Base-by-base conservation (phyloP, 257 asterid genomes). In the Thymus mandschuricus region DNA sequence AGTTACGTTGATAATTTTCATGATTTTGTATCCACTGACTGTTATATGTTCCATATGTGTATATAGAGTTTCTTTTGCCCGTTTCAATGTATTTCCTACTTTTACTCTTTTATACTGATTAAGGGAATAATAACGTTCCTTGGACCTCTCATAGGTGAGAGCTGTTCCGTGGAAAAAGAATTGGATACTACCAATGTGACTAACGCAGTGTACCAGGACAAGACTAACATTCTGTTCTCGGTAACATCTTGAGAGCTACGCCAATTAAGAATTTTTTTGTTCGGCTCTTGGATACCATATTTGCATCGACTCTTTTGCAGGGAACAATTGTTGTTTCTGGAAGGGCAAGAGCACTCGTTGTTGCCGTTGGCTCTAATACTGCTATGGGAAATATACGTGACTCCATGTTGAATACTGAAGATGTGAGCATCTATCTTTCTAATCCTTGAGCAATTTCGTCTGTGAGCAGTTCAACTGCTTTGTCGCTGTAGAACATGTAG, bases 331-430 rank as follows among this genome's bases (percentile, higher is more conserved):
- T 92, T 64, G 99, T 88, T 64, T 87, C 94, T 79, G 99, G 99
- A 72, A 86, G 99, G 84, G 96, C 99, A 61, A 95, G 91, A 74
- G 95, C 99, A 72, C 83, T 92, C 70, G 99, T 95, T 41, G 76
- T 84, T 72, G 98, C 89, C 66, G 97, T 92, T 81, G 99, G 99
- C 83, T 84, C 99, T 71, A 95, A 92, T 83, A 95, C 99, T 76
- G 99, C 99, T 67, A 95, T 95, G 99, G 99, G 99, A 68, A 92
- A 87, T 86, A 95, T 95, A 78, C 97, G 97, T 5, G 99, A 95
- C 76, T 89, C 97, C 72, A 95, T 95, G 98, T 78, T 95, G 83
- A 92, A 79, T 70, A 87, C 99, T 21, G 99, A 95, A 83, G 99
- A 95, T 74, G 98, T 94, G 80, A 81, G 93, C 71, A 64, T n/a